These are phyloP conservation scores for barley (Hordeum vulgare) DNA, from an alignment of 176 grass and related monocot genomes.

Conservation along the genomic window MorexV3_pseudomolecules_assembly NC_058521.1:515790604-515791103, in stretches of 20 bases:
- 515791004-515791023: slow-evolving; percentile 3
- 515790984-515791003: neutral
- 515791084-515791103: neutral
- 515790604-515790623: slow-evolving; percentile 19
- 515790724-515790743: slow-evolving; percentile 62
- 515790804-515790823: neutral
- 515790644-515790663: slow-evolving; percentile 43
- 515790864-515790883: neutral
- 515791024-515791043: neutral
- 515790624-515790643: slow-evolving; percentile 35
- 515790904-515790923: neutral
- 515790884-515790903: neutral
- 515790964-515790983: neutral
- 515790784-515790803: slow-evolving; percentile 31
- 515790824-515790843: neutral
- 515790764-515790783: slow-evolving; percentile 45
- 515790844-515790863: neutral
- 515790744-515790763: slow-evolving; percentile 66
- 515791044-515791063: neutral
- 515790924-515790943: neutral
- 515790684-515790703: slow-evolving; percentile 62
- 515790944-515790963: neutral
- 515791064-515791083: neutral
- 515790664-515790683: slow-evolving; percentile 64
- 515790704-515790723: slow-evolving; percentile 76